Conservation (phyloP, 2,329 filamentous ascomycete species). For the Geosmithia flava region DNA sequence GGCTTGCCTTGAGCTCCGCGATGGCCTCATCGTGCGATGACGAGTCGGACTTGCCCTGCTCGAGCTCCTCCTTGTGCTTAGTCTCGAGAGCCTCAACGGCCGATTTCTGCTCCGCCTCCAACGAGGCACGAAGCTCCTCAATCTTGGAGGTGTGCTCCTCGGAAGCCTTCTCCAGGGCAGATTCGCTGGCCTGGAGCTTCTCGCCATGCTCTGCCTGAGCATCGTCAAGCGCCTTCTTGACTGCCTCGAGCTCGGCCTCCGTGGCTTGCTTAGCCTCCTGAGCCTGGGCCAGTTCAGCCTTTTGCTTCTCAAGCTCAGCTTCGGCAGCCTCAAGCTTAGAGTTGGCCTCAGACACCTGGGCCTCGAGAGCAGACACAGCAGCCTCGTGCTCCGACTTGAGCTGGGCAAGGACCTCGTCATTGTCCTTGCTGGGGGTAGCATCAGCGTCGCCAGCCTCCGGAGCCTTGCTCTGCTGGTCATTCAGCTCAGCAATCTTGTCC, state of each 20-base stretch:
- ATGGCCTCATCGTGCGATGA: slow-evolving; percentile 35
- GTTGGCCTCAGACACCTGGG: slow-evolving; percentile 32
- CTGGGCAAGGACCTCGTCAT: slow-evolving; percentile 29
- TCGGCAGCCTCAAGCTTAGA: slow-evolving; percentile 39
- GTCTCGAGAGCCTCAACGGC: slow-evolving; percentile 35
- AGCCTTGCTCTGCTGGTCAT: slow-evolving; percentile 34
- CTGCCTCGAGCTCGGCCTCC: slow-evolving; percentile 30
- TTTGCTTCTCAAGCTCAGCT: slow-evolving; percentile 35
- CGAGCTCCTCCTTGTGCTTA: slow-evolving; percentile 38
- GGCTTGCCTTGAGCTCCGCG: slow-evolving; percentile 33
- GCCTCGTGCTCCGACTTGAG: slow-evolving; percentile 37
- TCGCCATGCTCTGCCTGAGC: slow-evolving; percentile 19
- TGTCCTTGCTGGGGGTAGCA: slow-evolving; percentile 23
- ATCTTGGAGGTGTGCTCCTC: slow-evolving; percentile 37
- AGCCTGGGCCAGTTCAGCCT: slow-evolving; percentile 34
- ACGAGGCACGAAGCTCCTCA: slow-evolving; percentile 32
- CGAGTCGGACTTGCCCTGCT: slow-evolving; percentile 29
- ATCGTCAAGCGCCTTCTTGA: slow-evolving; percentile 38
- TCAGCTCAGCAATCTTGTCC: slow-evolving; percentile 41
- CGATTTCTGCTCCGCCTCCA: slow-evolving; percentile 37
- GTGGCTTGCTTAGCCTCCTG: slow-evolving; percentile 34
- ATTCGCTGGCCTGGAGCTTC: slow-evolving; percentile 18
- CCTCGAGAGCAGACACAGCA: slow-evolving; percentile 32
- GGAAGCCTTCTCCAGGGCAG: slow-evolving; percentile 21
- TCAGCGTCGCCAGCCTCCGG: slow-evolving; percentile 22